Evolutionary conservation across 768 basidiomycete genomes (phyloP).

Genomic region (Cystobasidium onofrii): DNA sequence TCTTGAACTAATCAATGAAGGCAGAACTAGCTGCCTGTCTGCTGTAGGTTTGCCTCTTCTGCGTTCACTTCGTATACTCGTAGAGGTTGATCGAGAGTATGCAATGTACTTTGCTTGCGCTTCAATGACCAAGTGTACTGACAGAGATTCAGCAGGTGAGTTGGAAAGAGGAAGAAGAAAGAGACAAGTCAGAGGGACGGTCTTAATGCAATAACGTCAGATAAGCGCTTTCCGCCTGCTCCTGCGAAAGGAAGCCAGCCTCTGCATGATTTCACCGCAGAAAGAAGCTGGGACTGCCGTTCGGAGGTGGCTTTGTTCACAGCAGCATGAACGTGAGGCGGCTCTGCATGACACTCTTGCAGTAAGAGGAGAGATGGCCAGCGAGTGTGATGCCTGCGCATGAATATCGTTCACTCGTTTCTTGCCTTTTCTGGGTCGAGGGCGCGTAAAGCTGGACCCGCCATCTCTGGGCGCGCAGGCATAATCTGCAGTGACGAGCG

Average conservation of each 20-base stretch:
- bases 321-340: no score
- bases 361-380: neutral
- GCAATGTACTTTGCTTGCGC: neutral
- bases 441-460: slow-evolving; percentile 10
- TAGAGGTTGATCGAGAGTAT: neutral
- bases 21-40: neutral
- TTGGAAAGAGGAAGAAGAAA: neutral
- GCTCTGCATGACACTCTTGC: neutral
- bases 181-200: neutral
- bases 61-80: neutral
- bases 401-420: neutral
- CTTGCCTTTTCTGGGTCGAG: neutral
- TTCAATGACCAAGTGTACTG: neutral
- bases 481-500: neutral
- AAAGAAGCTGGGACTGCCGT: neutral
- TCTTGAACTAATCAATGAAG: neutral
- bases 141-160: neutral
- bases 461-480: neutral
- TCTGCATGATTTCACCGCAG: neutral
- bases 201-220: neutral
- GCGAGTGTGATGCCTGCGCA: neutral
- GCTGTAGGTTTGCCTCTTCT: neutral
- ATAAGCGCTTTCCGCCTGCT: neutral
- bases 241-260: neutral
- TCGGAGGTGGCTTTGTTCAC: neutral